Evolutionary conservation across 2,329 filamentous ascomycete genomes (phyloP).

Genomic region (Sphaceloma murrayae): DNA sequence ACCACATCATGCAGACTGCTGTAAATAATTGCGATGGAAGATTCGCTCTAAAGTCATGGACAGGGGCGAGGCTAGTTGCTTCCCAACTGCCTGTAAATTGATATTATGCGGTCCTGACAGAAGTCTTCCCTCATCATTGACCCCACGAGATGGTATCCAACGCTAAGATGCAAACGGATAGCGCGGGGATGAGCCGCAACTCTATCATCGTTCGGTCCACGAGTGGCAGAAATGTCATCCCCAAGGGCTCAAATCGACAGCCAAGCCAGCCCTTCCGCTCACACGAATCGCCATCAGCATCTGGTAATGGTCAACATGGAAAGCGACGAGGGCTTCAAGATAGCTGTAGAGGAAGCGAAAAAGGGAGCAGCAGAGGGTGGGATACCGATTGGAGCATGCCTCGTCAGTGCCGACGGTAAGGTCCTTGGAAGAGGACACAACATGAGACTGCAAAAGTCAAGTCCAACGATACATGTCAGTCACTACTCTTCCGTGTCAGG

Average conservation of each 20-base stretch:
- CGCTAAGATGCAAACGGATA: slow-evolving; percentile 1
- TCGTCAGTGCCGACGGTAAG: slow-evolving; percentile 60
- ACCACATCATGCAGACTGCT: no score
- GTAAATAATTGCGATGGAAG: no score
- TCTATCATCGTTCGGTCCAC: no score
- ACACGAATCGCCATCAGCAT: no score
- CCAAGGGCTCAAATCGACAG: no score
- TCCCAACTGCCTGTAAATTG: no score
- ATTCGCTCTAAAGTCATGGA: no score
- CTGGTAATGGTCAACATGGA: slow-evolving; percentile 17
- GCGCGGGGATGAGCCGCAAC: no score
- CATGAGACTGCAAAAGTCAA: slow-evolving; percentile 62
- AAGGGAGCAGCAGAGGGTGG: slow-evolving; percentile 48
- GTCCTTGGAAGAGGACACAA: slow-evolving; percentile 66
- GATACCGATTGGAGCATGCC: slow-evolving; percentile 48
- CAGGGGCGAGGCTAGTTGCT: no score
- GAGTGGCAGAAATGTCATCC: no score
- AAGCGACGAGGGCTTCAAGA: slow-evolving; percentile 41
- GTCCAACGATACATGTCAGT: slow-evolving; percentile 60
- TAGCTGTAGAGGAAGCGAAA: slow-evolving; percentile 49
- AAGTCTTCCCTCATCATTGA: neutral
- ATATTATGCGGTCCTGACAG: neutral
- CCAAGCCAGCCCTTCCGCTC: no score
- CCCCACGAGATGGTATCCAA: slow-evolving; percentile 4
- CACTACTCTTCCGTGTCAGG: no score